Evolutionary conservation across 83 land plant species (phyloP), one percentile per base, ranked within the genome.

Genomic region (Picea abies): DNA sequence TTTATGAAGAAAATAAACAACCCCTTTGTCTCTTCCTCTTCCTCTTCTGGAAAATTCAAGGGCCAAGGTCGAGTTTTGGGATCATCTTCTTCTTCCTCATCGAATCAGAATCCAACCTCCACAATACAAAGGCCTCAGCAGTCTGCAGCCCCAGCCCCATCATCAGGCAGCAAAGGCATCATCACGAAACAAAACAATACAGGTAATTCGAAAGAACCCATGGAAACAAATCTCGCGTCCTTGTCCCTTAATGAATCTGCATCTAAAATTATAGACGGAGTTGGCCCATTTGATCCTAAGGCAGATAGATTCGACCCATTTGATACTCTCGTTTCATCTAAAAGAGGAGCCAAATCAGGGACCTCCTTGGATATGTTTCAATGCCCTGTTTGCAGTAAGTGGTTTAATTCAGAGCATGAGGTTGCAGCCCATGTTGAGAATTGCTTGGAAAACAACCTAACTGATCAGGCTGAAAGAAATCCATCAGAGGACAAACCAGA

Each of bases 1-100:
- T 83, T 96, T 56, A 86, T 94, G 89, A 96, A 96, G 90, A 96
- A 94, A 82, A 84, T 96, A 83, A 92, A 88, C 81, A 90, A 86
- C 76, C 94, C 96, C 9, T 93, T 92, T 85, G 84, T 90, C 44
- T 85, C 93, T n/a, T 87, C 97, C 47, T 87, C 97, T 37, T 86
- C 92, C 32, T 79, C 82, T 49, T 56, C 75, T 37, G 19, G 47
- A 19, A 84, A 79, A 76, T 89, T 89, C 87, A 92, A 88, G 65
- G 93, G 93, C 65, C 90, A 94, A 60, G 95, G 93, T 22, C 86
- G 88, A 60, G 84, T 82, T 17, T 64, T 92, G 64, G 96, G 96
- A 65, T 84, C 89, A 26, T 76, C 90, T 20, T 72, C 82, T 19
- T 73, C 85, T 23, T 66, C 75, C 29, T 58, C 85, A 4, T 26